Base-by-base conservation (phyloP, 176 grass and related monocot genomes). In the Phoenix roebelenii region DNA sequence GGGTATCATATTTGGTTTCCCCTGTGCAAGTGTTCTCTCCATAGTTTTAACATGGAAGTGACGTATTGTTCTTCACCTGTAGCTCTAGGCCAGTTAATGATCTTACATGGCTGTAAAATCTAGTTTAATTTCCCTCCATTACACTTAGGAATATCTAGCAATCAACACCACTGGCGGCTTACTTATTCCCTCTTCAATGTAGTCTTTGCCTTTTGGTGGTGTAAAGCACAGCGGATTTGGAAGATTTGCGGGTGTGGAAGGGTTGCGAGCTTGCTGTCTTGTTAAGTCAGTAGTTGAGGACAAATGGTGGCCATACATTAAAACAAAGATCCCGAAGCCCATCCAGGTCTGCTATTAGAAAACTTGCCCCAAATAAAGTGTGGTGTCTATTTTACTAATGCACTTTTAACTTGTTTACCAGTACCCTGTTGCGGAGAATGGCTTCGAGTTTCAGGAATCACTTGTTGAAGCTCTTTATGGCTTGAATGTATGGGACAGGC, bases 171-270 rank as follows among this genome's bases (percentile, higher is more conserved):
- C 6, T 35, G 5, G 32, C 6, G 10, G 32, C 32, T 35, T 53
- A 23, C 12, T 49, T 5, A 12, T 23, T 28, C 25, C 1, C 65
- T 54, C 60, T 4, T 73, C 2, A 29, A 18, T 72, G 57, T 70
- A 97, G 93, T 91, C 93, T 72, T 74, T 97, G 76, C 87, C 93
- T 35, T 97, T 97, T 51, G 93, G 93, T 44, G 93, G 93, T 51
- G 93, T 97, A 18, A 97, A 97, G 69, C 87, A 91, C 50, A 97
- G 87, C 72, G 93, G 93, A 35, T 97, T 97, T 49, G 93, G 93
- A 48, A 91, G 93, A 73, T 97, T 97, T 32, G 93, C 84, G 25
- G 93, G 93, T 51, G 84, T 97, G 9, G 93, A 97, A 80, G 93
- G 93, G 23, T 65, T 97, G 75, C 74, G 93, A 18, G 93, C 87